Conservation (phyloP, 2,329 filamentous ascomycete species). For the Trichoderma brevicompactum region DNA sequence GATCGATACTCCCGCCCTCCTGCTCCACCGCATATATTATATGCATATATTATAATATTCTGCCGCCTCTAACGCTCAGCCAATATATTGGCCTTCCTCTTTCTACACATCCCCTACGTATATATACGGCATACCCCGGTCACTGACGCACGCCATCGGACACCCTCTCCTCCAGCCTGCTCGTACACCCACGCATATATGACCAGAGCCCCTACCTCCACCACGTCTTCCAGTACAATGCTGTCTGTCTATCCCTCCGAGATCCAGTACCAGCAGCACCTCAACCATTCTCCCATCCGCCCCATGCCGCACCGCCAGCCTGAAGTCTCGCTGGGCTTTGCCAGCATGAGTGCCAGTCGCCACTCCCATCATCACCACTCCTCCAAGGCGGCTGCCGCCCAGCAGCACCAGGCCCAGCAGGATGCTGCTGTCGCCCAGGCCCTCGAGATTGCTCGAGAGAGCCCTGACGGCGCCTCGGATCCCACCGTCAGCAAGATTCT, state of each 20-base stretch:
- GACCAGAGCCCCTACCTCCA: conserved; percentile 24
- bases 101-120: conserved; percentile 25
- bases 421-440: conserved; percentile 64
- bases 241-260: conserved; percentile 34
- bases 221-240: conserved; percentile 30
- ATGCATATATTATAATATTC: conserved; percentile 25
- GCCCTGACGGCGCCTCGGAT: conserved; percentile 67
- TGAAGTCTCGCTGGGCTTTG: conserved; percentile 30
- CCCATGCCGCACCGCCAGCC: conserved; percentile 36
- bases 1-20: conserved; percentile 20
- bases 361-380: conserved; percentile 31
- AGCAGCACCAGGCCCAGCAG: conserved; percentile 35
- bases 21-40: conserved; percentile 27
- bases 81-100: conserved; percentile 10
- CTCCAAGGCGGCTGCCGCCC: conserved; percentile 33
- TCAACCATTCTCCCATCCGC: conserved; percentile 26
- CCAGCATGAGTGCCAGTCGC: conserved; percentile 22
- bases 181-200: conserved; percentile 30
- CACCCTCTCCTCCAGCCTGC: background rate
- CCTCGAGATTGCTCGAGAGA: conserved; percentile 76
- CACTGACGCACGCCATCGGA: conserved; percentile 22
- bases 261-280: conserved; percentile 28
- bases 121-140: conserved; percentile 19
- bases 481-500: conserved; percentile 66
- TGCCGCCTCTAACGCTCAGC: conserved; percentile 2